These are phyloP conservation scores for Arabidopsis arenosa DNA, from an alignment of 345 rosid genomes.

Conservation along the genomic window DNA sequence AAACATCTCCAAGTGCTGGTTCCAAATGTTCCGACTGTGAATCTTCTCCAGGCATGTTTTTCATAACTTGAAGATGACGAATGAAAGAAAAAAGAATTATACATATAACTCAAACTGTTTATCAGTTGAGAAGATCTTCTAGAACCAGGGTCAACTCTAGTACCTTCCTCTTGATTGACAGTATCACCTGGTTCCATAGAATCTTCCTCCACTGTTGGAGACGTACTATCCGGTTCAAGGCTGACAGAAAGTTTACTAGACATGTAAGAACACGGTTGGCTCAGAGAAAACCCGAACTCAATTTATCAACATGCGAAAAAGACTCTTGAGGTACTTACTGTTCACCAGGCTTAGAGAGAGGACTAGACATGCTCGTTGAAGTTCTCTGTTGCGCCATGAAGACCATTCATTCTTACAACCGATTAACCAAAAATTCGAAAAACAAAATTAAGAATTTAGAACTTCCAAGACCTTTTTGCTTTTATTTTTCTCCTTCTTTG, in stretches of 20 bases:
- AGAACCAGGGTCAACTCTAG: constrained; percentile 5
- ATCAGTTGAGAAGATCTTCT: not conserved
- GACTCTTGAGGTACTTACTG: constrained; percentile 29
- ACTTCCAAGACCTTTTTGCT: constrained; percentile 24
- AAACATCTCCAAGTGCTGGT: constrained; percentile 12
- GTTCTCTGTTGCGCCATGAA: constrained; percentile 30
- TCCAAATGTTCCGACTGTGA: constrained; percentile 6
- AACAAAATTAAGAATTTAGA: not conserved
- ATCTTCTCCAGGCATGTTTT: constrained; percentile 18
- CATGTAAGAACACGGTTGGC: constrained; percentile 20
- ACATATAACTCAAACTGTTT: not conserved
- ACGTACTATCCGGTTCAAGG: constrained; percentile 8
- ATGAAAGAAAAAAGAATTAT: constrained; percentile 17
- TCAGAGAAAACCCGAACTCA: not conserved
- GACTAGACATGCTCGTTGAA: constrained; percentile 13
- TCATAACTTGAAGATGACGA: constrained; percentile 33
- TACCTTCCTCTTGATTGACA: constrained; percentile 21
- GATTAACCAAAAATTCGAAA: not conserved
- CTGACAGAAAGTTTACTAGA: constrained; percentile 16
- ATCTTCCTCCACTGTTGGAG: constrained; percentile 10
- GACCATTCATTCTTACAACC: constrained; percentile 26
- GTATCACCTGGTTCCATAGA: constrained; percentile 8
- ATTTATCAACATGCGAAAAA: not conserved
- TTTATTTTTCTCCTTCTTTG: constrained; percentile 25
- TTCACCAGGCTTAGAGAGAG: constrained; percentile 17